Evolutionary conservation across 148 eudicot genomes (phyloP).

Genomic region (Arctostaphylos glauca): DNA sequence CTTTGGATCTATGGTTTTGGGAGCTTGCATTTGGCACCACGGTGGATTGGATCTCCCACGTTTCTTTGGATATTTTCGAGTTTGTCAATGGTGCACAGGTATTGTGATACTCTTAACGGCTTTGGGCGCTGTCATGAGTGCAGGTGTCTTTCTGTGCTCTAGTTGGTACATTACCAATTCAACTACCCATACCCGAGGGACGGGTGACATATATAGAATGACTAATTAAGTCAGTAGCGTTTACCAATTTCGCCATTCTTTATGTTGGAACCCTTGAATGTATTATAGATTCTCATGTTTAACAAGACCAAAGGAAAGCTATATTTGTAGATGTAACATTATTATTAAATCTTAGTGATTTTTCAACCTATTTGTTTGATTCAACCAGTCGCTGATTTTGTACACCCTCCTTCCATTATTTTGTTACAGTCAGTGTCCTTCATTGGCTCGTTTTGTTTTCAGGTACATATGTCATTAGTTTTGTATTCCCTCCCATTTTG

Average conservation of each 20-base stretch:
- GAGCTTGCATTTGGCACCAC: slow-evolving; percentile 72
- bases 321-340: slow-evolving; percentile 12
- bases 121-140: neutral
- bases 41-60: slow-evolving; percentile 57
- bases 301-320: neutral
- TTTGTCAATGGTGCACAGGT: slow-evolving; percentile 37
- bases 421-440: no score
- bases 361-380: neutral
- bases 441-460: no score
- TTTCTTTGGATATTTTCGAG: slow-evolving; percentile 42
- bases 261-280: no score
- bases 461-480: no score
- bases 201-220: no score
- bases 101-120: slow-evolving; percentile 16
- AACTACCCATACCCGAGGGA: no score
- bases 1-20: slow-evolving; percentile 93
- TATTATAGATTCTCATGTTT: neutral
- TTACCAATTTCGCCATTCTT: no score
- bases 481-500: no score
- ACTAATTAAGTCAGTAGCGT: no score
- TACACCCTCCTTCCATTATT: no score
- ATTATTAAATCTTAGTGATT: neutral
- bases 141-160: no score
- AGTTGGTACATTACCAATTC: no score
- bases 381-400: neutral